phyloP scores from a whole-genome alignment of 345 rosid genomes.

The Eucalyptus dawsonii region DNA sequence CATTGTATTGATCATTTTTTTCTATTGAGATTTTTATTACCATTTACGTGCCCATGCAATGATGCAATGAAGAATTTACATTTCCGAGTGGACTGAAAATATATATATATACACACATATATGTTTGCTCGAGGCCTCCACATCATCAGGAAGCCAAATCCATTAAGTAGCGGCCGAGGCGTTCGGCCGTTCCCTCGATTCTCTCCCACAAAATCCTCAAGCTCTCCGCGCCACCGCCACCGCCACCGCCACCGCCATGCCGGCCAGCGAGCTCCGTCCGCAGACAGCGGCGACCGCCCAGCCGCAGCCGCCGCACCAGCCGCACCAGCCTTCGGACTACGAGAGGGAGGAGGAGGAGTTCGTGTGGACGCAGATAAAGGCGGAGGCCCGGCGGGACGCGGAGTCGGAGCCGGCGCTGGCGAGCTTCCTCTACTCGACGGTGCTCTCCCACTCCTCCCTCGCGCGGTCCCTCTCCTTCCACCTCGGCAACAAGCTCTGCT shows the following conservation, averaged over 20 bases:
- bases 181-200: background rate
- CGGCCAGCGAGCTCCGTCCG: slow-evolving; percentile 44
- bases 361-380: slow-evolving; percentile 83
- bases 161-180: background rate
- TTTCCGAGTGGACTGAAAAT: background rate
- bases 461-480: slow-evolving; percentile 88
- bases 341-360: slow-evolving; percentile 47
- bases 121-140: background rate
- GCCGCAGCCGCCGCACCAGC: background rate
- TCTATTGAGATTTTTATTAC: background rate
- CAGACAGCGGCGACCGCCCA: background rate
- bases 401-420: slow-evolving; percentile 95
- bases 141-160: background rate
- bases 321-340: background rate
- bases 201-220: background rate
- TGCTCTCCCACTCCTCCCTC: slow-evolving; percentile 81
- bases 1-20: too few relatives aligned
- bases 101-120: too few relatives aligned
- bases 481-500: slow-evolving; percentile 93
- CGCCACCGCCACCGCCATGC: slow-evolving; percentile 10
- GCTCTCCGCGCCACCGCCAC: background rate
- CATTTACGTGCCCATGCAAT: too few relatives aligned
- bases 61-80: background rate
- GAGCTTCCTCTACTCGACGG: slow-evolving; percentile 90
- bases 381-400: slow-evolving; percentile 86